These are phyloP conservation scores for Tricholoma hemisulphureum DNA, from an alignment of 768 basidiomycete genomes.

Conservation along the genomic window DNA sequence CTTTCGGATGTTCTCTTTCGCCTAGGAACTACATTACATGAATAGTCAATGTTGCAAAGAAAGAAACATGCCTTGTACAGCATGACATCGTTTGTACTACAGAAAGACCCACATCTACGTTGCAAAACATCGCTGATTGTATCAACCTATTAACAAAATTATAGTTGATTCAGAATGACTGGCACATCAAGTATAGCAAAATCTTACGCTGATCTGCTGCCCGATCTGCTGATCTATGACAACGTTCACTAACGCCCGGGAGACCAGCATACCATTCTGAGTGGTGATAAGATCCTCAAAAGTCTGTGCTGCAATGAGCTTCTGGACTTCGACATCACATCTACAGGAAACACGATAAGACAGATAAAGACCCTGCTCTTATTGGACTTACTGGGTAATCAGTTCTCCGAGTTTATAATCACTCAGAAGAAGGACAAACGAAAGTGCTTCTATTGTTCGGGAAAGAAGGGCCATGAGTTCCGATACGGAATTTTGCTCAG, in stretches of 20 bases:
- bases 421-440: slow-evolving; percentile 86
- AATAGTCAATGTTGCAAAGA: background rate
- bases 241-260: slow-evolving; percentile 87
- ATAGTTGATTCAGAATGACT: slow-evolving; percentile 3
- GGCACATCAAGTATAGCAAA: slow-evolving; percentile 1
- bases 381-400: slow-evolving; percentile 63
- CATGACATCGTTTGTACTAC: slow-evolving; percentile 97
- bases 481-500: slow-evolving; percentile 79
- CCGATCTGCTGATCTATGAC: slow-evolving; percentile 98
- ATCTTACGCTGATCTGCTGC: slow-evolving; percentile 86
- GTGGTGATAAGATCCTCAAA: slow-evolving; percentile 87
- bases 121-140: slow-evolving; percentile 94
- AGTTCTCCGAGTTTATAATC: slow-evolving; percentile 90
- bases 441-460: slow-evolving; percentile 90
- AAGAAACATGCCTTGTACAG: slow-evolving; percentile 75
- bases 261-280: slow-evolving; percentile 82
- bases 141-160: slow-evolving; percentile 67
- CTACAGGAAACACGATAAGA: slow-evolving; percentile 34
- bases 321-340: slow-evolving; percentile 72
- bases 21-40: slow-evolving; percentile 44
- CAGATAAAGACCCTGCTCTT: background rate
- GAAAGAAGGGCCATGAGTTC: slow-evolving; percentile 72
- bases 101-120: slow-evolving; percentile 94
- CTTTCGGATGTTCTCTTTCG: slow-evolving; percentile 89
- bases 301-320: slow-evolving; percentile 64